These are phyloP conservation scores for Calonectria hawksworthii DNA, from an alignment of 2,329 filamentous ascomycete genomes.

Conservation along the genomic window DNA sequence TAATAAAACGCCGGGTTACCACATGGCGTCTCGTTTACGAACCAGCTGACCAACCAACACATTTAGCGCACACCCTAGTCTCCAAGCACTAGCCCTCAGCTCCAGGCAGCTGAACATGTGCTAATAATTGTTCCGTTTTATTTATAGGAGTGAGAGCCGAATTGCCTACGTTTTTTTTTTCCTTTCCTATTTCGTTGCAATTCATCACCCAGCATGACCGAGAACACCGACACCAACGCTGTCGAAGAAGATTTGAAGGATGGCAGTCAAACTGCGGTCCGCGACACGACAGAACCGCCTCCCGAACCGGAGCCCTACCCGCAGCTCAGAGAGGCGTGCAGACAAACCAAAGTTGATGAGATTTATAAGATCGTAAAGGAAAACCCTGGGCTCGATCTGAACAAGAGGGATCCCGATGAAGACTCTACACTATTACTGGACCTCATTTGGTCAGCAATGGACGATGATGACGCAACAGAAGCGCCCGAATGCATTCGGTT, in stretches of 20 bases:
- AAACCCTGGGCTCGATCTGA: conserved; percentile 14
- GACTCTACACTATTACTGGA: conserved; percentile 6
- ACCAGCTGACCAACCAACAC: neutral
- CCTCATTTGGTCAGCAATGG: neutral
- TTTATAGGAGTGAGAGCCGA: neutral
- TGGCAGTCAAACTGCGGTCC: neutral
- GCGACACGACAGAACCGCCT: neutral
- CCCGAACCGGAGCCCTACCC: conserved; percentile 1
- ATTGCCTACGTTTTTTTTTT: neutral
- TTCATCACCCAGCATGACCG: neutral
- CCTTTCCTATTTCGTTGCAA: no score
- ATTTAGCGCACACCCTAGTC: neutral
- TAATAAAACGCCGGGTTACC: neutral
- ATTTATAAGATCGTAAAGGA: neutral
- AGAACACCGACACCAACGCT: neutral
- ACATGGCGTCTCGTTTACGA: neutral
- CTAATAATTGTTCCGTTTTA: neutral
- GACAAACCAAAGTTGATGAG: neutral
- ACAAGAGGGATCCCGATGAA: conserved; percentile 6
- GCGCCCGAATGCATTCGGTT: neutral
- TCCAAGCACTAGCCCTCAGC: neutral
- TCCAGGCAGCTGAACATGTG: conserved; percentile 9
- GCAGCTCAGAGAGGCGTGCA: conserved; percentile 5
- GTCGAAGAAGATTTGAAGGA: neutral
- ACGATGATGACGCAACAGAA: neutral